Evolutionary conservation across 2,329 filamentous ascomycete species (phyloP).

Genomic region (Akanthomyces lecanii): DNA sequence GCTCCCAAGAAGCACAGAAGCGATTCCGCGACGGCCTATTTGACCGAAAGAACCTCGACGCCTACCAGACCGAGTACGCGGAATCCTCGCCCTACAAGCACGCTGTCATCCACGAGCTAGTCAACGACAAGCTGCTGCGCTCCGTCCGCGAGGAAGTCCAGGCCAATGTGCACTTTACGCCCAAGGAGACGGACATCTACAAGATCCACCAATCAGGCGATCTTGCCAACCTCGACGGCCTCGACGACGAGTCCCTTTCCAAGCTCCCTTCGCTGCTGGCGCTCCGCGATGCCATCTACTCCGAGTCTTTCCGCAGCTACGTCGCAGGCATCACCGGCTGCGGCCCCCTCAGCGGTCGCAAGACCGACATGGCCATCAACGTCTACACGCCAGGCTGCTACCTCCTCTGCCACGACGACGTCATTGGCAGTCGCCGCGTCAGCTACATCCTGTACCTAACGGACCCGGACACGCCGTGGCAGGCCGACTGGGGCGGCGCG

Average conservation of each 20-base stretch:
- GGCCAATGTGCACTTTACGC: slow-evolving; percentile 88
- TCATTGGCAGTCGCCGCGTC: slow-evolving; percentile 92
- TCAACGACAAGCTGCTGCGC: slow-evolving; percentile 78
- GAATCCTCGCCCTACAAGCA: slow-evolving; percentile 77
- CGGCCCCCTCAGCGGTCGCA: slow-evolving; percentile 81
- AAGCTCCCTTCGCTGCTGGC: slow-evolving; percentile 85
- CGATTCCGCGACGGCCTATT: slow-evolving; percentile 66
- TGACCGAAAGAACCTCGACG: slow-evolving; percentile 50
- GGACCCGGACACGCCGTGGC: slow-evolving; percentile 87
- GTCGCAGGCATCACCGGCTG: slow-evolving; percentile 81
- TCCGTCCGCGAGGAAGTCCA: slow-evolving; percentile 84
- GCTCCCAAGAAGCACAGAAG: slow-evolving; percentile 46
- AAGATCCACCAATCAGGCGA: slow-evolving; percentile 99
- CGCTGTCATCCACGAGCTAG: slow-evolving; percentile 77
- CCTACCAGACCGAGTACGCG: slow-evolving; percentile 60
- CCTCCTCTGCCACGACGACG: slow-evolving; percentile 94
- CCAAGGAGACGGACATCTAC: slow-evolving; percentile 99
- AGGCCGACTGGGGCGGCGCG: slow-evolving; percentile 87
- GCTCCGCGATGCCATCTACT: slow-evolving; percentile 94
- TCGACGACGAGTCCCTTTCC: slow-evolving; percentile 78
- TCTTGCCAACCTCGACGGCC: slow-evolving; percentile 90
- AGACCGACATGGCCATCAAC: slow-evolving; percentile 99
- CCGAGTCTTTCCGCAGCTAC: slow-evolving; percentile 81
- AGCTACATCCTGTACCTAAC: slow-evolving; percentile 97
- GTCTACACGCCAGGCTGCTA: slow-evolving; percentile 96